A percentile compares a stretch with the other conserved stretches of the same genome.
phyloP scores from a whole-genome alignment of 257 asterid species.

The Datura wrightii region DNA sequence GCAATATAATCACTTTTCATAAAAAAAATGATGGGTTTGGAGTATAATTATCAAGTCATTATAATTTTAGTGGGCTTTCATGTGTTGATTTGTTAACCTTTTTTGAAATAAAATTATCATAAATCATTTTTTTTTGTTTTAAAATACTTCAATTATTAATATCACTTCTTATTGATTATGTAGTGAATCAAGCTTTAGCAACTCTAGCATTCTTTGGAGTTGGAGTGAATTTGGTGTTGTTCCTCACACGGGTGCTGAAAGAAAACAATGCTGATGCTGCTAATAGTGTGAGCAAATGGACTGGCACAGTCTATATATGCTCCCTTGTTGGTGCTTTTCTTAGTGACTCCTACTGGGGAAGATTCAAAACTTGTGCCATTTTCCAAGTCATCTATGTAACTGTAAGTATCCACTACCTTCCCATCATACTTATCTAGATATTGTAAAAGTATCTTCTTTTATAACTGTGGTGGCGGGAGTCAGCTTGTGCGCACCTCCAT shows the following conservation, averaged over 20 bases:
- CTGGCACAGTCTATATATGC: constrained; percentile 93
- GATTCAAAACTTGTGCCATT: constrained; percentile 89
- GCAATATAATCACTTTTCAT: too few species aligned
- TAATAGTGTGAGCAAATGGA: constrained; percentile 94
- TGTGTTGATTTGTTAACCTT: too few species aligned
- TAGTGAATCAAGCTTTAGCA: constrained; percentile 96
- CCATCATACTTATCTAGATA: not conserved
- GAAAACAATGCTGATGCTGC: constrained; percentile 94
- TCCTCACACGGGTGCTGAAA: constrained; percentile 82
- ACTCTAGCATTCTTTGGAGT: constrained; percentile 97
- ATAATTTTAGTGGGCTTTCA: too few species aligned
- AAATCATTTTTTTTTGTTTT: too few species aligned
- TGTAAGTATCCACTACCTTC: constrained; percentile 47
- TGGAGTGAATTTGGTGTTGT: constrained; percentile 89
- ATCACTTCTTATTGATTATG: constrained; percentile 10
- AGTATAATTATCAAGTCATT: too few species aligned
- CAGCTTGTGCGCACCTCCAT: not conserved
- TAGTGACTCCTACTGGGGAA: constrained; percentile 97
- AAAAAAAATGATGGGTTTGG: too few species aligned
- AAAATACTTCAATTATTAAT: not conserved
- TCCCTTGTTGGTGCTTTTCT: constrained; percentile 95
- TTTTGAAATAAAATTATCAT: too few species aligned
- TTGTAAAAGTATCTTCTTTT: not conserved
- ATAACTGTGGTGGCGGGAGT: not conserved
- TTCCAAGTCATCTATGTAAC: constrained; percentile 79